A percentile compares a stretch with the other conserved stretches of the same genome.
Evolutionary conservation across 2,329 filamentous ascomycete genomes (phyloP).

Genomic region (Exophiala phaeomuriformis): DNA sequence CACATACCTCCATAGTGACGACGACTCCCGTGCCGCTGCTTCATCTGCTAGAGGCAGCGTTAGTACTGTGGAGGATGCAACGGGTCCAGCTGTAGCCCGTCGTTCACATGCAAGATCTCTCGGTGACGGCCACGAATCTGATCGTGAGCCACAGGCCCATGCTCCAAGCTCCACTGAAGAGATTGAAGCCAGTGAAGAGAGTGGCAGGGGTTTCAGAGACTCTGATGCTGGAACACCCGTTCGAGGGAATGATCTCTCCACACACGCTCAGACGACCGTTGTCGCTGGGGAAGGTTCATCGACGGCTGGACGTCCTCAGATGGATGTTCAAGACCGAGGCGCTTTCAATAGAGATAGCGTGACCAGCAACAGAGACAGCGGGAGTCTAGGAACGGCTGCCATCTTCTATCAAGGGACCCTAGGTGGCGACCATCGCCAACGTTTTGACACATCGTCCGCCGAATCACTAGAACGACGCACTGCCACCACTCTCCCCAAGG

Average conservation of each 20-base stretch:
- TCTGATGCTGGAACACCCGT: constrained; percentile 18
- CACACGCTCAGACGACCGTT: constrained; percentile 1
- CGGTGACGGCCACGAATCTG: neutral
- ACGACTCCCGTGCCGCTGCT: neutral
- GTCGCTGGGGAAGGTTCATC: neutral
- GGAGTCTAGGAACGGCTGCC: neutral
- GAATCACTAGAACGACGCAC: constrained; percentile 1
- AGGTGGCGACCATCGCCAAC: neutral
- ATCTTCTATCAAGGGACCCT: neutral
- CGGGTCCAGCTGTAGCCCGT: neutral
- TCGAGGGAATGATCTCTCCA: constrained; percentile 3
- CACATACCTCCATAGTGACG: neutral
- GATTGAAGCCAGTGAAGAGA: neutral
- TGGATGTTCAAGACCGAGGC: neutral
- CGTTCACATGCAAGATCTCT: neutral
- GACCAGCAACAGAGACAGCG: neutral
- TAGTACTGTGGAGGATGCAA: constrained; percentile 5
- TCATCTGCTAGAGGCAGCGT: neutral
- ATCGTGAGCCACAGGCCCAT: constrained; percentile 10
- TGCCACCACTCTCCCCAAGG: neutral
- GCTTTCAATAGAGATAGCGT: neutral
- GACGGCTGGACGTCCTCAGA: neutral
- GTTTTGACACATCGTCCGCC: neutral
- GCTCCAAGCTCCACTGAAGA: constrained; percentile 14
- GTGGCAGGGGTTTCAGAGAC: constrained; percentile 11